These are phyloP conservation scores for Kuraishia hungarica DNA, from an alignment of 805 yeast species.

Conservation along the genomic window DNA sequence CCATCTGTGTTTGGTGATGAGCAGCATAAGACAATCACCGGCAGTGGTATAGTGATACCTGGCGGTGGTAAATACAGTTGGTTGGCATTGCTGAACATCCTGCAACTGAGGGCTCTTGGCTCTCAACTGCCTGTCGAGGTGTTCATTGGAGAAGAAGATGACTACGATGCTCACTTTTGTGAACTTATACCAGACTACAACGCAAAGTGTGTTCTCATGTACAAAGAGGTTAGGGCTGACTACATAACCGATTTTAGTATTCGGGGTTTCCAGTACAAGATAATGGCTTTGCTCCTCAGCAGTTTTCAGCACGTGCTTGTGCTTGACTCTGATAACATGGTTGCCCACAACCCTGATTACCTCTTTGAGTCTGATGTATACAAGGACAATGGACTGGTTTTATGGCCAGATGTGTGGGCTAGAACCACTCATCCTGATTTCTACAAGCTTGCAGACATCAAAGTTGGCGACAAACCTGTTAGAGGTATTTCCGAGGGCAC, in stretches of 20 bases:
- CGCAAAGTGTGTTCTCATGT: slow-evolving; percentile 38
- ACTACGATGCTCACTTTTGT: slow-evolving; percentile 40
- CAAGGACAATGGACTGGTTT: slow-evolving; percentile 27
- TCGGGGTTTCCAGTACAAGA: slow-evolving; percentile 42
- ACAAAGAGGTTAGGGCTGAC: slow-evolving; percentile 18
- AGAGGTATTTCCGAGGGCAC: slow-evolving; percentile 15
- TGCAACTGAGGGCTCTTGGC: slow-evolving; percentile 34
- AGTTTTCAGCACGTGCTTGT: slow-evolving; percentile 37
- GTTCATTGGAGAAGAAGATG: slow-evolving; percentile 32
- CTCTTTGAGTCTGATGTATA: slow-evolving; percentile 37
- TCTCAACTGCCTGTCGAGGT: slow-evolving; percentile 42
- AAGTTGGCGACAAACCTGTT: slow-evolving; percentile 26
- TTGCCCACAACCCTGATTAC: slow-evolving; percentile 30
- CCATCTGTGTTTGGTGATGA: slow-evolving; percentile 23
- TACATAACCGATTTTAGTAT: slow-evolving; percentile 19
- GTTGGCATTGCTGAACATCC: slow-evolving; percentile 39
- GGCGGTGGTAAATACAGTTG: slow-evolving; percentile 47
- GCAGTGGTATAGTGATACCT: slow-evolving; percentile 37
- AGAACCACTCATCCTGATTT: slow-evolving; percentile 56
- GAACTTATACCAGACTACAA: slow-evolving; percentile 31
- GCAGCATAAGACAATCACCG: slow-evolving; percentile 6
- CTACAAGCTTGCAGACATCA: slow-evolving; percentile 42
- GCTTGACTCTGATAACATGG: slow-evolving; percentile 44
- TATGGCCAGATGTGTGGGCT: slow-evolving; percentile 71
- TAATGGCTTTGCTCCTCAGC: slow-evolving; percentile 38